phyloP scores from a whole-genome alignment of 2,329 filamentous ascomycete genomes.

The Aspergillus sp. region DNA sequence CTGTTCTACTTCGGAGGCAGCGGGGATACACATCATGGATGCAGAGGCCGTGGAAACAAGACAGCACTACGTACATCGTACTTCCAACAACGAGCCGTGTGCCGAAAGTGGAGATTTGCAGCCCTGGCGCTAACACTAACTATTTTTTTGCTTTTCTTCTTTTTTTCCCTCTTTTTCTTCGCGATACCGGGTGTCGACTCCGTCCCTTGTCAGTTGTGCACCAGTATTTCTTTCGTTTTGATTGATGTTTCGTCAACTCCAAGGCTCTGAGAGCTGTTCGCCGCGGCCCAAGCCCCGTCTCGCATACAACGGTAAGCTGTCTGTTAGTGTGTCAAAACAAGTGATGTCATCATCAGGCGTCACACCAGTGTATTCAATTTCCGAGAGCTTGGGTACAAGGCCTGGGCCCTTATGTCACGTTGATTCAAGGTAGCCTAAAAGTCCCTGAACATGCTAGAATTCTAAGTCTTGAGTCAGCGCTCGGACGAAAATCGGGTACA shows the following conservation, averaged over 20 bases:
- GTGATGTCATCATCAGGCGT: neutral
- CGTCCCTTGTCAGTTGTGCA: neutral
- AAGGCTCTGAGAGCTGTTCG: neutral
- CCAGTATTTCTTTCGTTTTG: neutral
- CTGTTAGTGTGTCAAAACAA: neutral
- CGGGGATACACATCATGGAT: constrained; percentile 32
- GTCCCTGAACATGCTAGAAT: neutral
- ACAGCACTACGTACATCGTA: constrained; percentile 15
- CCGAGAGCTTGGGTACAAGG: neutral
- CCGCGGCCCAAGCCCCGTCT: too few relatives aligned
- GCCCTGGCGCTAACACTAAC: neutral
- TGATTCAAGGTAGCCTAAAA: neutral
- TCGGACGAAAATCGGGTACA: neutral
- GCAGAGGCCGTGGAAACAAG: constrained; percentile 20
- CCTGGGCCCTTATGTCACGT: neutral
- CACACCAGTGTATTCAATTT: neutral
- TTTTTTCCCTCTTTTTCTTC: constrained; percentile 1
- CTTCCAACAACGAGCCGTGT: constrained; percentile 9
- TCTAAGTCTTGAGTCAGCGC: neutral
- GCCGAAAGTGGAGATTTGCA: constrained; percentile 21
- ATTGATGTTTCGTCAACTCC: neutral
- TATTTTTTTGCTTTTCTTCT: constrained; percentile 5
- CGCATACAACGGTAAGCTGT: neutral
- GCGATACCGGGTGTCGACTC: neutral
- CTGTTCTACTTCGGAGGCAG: constrained; percentile 29